Evolutionary conservation across 257 asterid genomes (phyloP), one percentile per base, ranked within the genome.

Genomic region (Marsdenia floribunda): DNA sequence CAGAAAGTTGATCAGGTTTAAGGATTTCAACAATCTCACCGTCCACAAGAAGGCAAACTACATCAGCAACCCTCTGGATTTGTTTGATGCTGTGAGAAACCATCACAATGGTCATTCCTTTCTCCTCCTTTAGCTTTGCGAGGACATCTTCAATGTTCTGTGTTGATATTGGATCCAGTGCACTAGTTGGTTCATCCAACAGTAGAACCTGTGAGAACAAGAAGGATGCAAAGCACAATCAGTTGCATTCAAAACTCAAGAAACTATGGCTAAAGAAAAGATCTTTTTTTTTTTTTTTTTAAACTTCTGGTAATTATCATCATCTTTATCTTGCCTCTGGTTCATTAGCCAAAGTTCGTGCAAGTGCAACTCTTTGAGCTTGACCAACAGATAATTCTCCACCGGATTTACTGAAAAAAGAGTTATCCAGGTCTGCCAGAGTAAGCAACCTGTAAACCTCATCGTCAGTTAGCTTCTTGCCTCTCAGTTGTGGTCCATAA

Each of bases 361-460:
- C 96, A 19, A 92, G 93, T 44, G 96, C 97, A 44, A 90, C 96
- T 75, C 96, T 84, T 81, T 92, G 97, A 72, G 93, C 96, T 82
- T 92, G 96, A 55, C 96, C 97, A 44, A 89, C 93, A 6, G 97
- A 91, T 69, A 91, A 78, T 76, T 88, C 95, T 49, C 86, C 80
- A 11, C 88, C 92, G 3, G 89, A 61, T 82, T 87, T 92, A 80
- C 72, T 71, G 80, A 81, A 87, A 84, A 90, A 87, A 29, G 93
- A 82, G 57, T 88, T 72, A 74, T 92, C 92, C 7, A 92, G 87
- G 73, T 92, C 97, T 38, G 90, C 95, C 44, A 92, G 90, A 77
- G 85, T 66, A n/a, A 90, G 88, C 80, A 92, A 73, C 81, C 83
- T 82, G 76, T 83, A 55, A 42, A 92, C 88, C 75, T 92, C 88